Evolutionary conservation across 306 rosid genomes (phyloP).

Genomic region (Cicer judaicum): DNA sequence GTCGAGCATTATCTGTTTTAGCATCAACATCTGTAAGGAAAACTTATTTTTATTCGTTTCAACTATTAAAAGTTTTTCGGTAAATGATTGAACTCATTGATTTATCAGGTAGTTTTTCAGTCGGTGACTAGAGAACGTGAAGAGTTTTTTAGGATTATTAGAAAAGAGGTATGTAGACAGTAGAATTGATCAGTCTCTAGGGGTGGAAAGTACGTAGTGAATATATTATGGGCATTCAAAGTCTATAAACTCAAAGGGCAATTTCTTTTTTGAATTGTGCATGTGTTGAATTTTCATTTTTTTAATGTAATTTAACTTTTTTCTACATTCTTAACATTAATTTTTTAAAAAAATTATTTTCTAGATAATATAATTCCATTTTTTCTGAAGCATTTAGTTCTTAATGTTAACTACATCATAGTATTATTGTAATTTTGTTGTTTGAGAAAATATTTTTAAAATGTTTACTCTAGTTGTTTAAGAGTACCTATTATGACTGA

Average conservation of each 20-base stretch:
- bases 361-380: slow-evolving; percentile 13
- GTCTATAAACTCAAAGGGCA: slow-evolving; percentile 14
- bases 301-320: slow-evolving; percentile 4
- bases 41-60: neutral
- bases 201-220: slow-evolving; percentile 8
- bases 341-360: slow-evolving; percentile 8
- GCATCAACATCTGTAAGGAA: slow-evolving; percentile 88
- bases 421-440: neutral
- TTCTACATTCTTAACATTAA: slow-evolving; percentile 21
- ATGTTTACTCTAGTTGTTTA: slow-evolving; percentile 6
- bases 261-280: slow-evolving; percentile 1
- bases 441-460: slow-evolving; percentile 21
- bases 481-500: slow-evolving; percentile 13
- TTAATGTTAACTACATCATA: neutral
- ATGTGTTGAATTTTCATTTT: neutral
- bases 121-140: slow-evolving; percentile 85
- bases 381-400: neutral
- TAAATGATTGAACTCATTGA: slow-evolving; percentile 20
- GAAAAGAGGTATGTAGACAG: slow-evolving; percentile 67
- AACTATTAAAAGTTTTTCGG: neutral
- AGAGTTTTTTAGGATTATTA: slow-evolving; percentile 79
- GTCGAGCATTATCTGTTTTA: slow-evolving; percentile 85
- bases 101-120: slow-evolving; percentile 49
- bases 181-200: neutral
- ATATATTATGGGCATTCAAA: slow-evolving; percentile 10